phyloP scores from a whole-genome alignment of 768 basidiomycete species.

The Boletus insuetus region DNA sequence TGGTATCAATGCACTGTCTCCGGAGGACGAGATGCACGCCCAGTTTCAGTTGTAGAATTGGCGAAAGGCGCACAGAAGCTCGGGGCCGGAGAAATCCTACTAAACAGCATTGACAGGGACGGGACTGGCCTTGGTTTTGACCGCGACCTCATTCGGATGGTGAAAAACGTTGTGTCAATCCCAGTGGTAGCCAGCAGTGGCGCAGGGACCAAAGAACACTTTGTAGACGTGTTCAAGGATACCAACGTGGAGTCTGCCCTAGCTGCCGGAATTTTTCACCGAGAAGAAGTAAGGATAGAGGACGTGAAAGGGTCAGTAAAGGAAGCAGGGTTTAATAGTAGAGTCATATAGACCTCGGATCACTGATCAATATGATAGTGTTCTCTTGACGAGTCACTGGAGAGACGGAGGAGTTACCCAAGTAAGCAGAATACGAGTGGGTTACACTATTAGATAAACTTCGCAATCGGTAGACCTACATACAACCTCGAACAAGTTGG shows the following conservation, averaged over 20 bases:
- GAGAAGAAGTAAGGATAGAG: conserved; percentile 78
- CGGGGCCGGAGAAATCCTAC: conserved; percentile 91
- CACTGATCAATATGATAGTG: not conserved
- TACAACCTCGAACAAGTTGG: conserved; percentile 29
- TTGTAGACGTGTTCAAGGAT: conserved; percentile 78
- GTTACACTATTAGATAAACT: conserved; percentile 33
- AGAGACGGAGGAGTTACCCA: not conserved
- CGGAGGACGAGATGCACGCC: conserved; percentile 82
- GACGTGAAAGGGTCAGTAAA: conserved; percentile 69
- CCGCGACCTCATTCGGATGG: conserved; percentile 71
- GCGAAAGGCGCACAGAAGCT: conserved; percentile 85
- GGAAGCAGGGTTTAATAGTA: conserved; percentile 48
- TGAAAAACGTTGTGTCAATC: conserved; percentile 74
- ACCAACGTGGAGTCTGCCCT: conserved; percentile 88
- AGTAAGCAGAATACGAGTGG: conserved; percentile 12
- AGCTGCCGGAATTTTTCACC: conserved; percentile 97
- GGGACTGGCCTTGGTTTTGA: conserved; percentile 94
- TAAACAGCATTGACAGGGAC: conserved; percentile 97
- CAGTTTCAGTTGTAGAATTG: conserved; percentile 88
- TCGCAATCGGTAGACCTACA: conserved; percentile 32
- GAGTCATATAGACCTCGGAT: conserved; percentile 21
- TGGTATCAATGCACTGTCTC: conserved; percentile 99
- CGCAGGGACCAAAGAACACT: conserved; percentile 80
- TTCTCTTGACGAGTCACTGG: no score
- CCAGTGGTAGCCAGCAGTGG: conserved; percentile 96